Conservation (phyloP, 176 grass and related monocot species). For the Poa pratensis region DNA sequence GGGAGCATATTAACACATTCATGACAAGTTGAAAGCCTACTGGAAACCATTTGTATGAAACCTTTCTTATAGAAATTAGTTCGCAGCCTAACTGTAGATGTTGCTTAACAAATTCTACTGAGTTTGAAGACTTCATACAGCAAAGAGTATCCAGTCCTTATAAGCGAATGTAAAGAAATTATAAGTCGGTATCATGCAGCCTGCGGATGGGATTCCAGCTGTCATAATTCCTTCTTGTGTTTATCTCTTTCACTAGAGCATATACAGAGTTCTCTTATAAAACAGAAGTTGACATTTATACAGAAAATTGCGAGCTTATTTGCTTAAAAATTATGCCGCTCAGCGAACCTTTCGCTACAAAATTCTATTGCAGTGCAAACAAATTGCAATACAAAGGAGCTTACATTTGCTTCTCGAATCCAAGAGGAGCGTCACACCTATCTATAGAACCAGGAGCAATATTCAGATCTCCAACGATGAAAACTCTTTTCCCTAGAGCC, state of each 20-base stretch:
- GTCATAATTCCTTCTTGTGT: not conserved
- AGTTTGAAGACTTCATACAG: not conserved
- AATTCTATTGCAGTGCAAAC: not conserved
- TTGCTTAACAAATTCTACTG: not conserved
- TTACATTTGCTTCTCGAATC: slow-evolving; percentile 95
- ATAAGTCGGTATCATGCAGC: not conserved
- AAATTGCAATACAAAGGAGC: slow-evolving; percentile 26
- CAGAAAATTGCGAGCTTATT: no score
- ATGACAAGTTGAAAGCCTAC: not conserved
- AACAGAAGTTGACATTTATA: no score
- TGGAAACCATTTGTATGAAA: slow-evolving; percentile 23
- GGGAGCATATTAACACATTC: not conserved
- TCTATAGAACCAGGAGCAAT: slow-evolving; percentile 95
- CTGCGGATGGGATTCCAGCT: not conserved
- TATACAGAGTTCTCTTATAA: no score
- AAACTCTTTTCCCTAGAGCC: slow-evolving; percentile 77
- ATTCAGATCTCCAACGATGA: slow-evolving; percentile 96
- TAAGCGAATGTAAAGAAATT: not conserved
- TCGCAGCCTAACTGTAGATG: slow-evolving; percentile 2
- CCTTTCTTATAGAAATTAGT: slow-evolving; percentile 1
- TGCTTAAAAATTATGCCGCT: not conserved
- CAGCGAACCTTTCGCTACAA: not conserved
- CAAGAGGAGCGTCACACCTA: slow-evolving; percentile 75
- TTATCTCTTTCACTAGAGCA: not conserved
- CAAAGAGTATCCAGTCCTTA: not conserved